Conservation (phyloP, 108 stramenopile genomes). For the Cyclotella atomus region DNA sequence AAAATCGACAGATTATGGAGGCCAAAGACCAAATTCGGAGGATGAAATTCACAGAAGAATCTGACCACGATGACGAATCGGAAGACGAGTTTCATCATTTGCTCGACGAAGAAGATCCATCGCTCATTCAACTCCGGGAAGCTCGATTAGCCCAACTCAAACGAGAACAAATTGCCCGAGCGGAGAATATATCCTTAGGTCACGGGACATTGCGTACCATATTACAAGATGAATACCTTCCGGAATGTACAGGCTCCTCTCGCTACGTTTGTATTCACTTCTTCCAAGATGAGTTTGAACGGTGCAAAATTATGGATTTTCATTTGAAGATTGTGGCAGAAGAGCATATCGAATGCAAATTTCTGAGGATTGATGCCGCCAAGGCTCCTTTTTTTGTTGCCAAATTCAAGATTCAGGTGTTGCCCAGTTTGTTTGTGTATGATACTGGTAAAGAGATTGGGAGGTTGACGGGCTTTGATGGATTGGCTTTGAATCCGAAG, state of each 20-base stretch:
- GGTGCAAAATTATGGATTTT: constrained; percentile 96
- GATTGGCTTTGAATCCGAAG: constrained; percentile 49
- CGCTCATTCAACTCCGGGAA: constrained; percentile 78
- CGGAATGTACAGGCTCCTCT: constrained; percentile 82
- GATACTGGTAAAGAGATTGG: constrained; percentile 78
- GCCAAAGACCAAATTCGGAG: constrained; percentile 43
- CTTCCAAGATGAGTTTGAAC: constrained; percentile 94
- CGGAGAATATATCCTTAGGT: constrained; percentile 86
- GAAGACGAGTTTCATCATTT: constrained; percentile 47
- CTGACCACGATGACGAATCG: constrained; percentile 42
- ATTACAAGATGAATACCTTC: constrained; percentile 93
- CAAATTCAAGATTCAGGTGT: constrained; percentile 80
- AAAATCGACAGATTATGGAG: constrained; percentile 32
- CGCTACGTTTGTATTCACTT: constrained; percentile 90
- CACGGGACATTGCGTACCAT: constrained; percentile 96
- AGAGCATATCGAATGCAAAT: constrained; percentile 87
- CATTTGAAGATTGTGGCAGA: constrained; percentile 82
- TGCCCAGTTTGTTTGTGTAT: constrained; percentile 85
- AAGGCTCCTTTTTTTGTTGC: constrained; percentile 98
- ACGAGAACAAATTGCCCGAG: constrained; percentile 56
- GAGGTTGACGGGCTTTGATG: constrained; percentile 81
- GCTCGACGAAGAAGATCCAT: constrained; percentile 66
- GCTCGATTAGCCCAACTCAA: constrained; percentile 83
- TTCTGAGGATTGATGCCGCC: constrained; percentile 91
- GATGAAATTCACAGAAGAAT: constrained; percentile 41